These are phyloP conservation scores for Acacia concinna DNA, from an alignment of 331 rosid species.

Conservation along the genomic window DNA sequence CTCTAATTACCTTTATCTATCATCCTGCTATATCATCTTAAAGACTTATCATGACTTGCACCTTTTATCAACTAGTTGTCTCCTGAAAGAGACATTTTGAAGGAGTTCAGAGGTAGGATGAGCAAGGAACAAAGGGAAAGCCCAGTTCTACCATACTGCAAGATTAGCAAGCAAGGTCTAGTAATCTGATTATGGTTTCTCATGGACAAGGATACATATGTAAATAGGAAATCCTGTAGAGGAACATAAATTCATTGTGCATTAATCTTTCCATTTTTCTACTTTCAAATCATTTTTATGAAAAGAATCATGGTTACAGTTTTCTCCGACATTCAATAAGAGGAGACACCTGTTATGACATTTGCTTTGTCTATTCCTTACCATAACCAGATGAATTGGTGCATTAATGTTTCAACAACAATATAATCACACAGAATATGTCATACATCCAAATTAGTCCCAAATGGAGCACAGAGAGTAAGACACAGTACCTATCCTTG, in stretches of 20 bases:
- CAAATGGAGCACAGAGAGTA: slow-evolving; percentile 24
- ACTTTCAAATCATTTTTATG: slow-evolving; percentile 12
- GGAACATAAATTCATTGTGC: slow-evolving; percentile 6
- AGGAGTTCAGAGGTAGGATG: slow-evolving; percentile 15
- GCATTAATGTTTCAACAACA: slow-evolving; percentile 26
- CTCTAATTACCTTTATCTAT: too few species aligned
- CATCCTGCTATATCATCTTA: slow-evolving; percentile 13
- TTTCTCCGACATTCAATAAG: slow-evolving; percentile 15
- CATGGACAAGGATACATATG: slow-evolving; percentile 8
- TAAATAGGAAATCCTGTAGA: slow-evolving; percentile 8
- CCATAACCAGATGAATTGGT: slow-evolving; percentile 14
- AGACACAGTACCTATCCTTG: slow-evolving; percentile 32
- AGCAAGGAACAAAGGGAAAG: slow-evolving; percentile 6
- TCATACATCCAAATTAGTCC: slow-evolving; percentile 22
- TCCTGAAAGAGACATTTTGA: slow-evolving; percentile 28
- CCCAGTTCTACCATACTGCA: slow-evolving; percentile 3
- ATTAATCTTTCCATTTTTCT: slow-evolving; percentile 6
- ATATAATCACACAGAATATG: slow-evolving; percentile 15
- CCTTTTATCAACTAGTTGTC: slow-evolving; percentile 18
- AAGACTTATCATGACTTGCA: slow-evolving; percentile 23
- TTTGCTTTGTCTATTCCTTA: slow-evolving; percentile 18
- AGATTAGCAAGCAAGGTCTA: background rate
- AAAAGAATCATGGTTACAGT: slow-evolving; percentile 6
- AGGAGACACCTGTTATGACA: background rate
- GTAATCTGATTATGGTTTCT: slow-evolving; percentile 5